A percentile compares a stretch with the other conserved stretches of the same genome.
Conservation (phyloP, 2,329 filamentous ascomycete species). For the Fusarium sp. region DNA sequence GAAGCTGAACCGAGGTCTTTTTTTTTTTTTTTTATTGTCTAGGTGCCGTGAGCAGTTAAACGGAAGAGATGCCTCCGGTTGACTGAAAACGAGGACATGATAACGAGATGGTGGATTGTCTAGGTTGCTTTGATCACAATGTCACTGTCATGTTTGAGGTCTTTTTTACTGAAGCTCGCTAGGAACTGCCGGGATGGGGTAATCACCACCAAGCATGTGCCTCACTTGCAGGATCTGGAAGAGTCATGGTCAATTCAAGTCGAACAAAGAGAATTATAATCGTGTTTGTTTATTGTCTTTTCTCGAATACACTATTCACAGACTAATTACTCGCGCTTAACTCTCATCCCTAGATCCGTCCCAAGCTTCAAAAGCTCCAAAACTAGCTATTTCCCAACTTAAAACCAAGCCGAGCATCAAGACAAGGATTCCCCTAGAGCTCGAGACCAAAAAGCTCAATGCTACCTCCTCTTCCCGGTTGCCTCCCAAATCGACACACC, state of each 20-base stretch:
- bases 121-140: not conserved
- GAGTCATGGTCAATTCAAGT: not conserved
- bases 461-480: conserved; percentile 1
- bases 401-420: not conserved
- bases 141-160: conserved; percentile 1
- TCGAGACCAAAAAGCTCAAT: conserved; percentile 3
- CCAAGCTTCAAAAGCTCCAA: not conserved
- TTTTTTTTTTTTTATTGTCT: not conserved
- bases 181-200: not conserved
- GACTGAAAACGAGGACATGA: not conserved
- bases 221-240: not conserved
- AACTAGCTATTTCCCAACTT: not conserved
- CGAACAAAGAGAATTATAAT: not conserved
- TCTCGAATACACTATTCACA: not conserved
- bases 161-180: not conserved
- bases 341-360: not conserved
- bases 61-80: conserved; percentile 20
- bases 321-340: not conserved
- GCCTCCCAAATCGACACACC: conserved; percentile 32
- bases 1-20: conserved; percentile 17
- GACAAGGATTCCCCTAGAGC: not conserved
- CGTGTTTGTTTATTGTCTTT: not conserved
- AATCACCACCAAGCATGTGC: not conserved
- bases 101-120: not conserved
- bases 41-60: not conserved